phyloP scores from a whole-genome alignment of 2,329 filamentous ascomycete species.

The Epichloe gansuensis region DNA sequence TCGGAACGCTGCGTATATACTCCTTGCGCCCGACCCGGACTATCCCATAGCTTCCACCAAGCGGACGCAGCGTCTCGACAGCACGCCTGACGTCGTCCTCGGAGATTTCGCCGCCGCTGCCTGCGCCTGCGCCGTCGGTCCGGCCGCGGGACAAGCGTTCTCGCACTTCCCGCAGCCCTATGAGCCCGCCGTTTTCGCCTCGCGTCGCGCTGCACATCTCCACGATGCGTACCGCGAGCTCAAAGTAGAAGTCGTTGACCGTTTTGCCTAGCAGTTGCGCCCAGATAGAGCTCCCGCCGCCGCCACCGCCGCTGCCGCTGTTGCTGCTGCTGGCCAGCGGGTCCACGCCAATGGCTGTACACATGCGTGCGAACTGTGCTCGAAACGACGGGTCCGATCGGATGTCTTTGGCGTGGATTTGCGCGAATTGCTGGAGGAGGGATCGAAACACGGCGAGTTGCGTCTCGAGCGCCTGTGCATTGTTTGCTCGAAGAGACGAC shows the following conservation, averaged over 20 bases:
- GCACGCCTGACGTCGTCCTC: slow-evolving; percentile 90
- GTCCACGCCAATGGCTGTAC: slow-evolving; percentile 89
- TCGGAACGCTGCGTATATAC: slow-evolving; percentile 85
- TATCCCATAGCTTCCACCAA: slow-evolving; percentile 79
- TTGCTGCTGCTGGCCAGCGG: slow-evolving; percentile 52
- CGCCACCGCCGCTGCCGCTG: slow-evolving; percentile 16
- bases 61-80: slow-evolving; percentile 71
- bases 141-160: slow-evolving; percentile 61
- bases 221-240: slow-evolving; percentile 88
- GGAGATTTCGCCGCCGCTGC: slow-evolving; percentile 53
- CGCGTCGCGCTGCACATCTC: slow-evolving; percentile 81
- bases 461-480: slow-evolving; percentile 75
- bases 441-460: slow-evolving; percentile 95
- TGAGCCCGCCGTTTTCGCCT: slow-evolving; percentile 82
- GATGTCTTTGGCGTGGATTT: slow-evolving; percentile 91
- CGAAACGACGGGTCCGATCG: slow-evolving; percentile 90
- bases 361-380: slow-evolving; percentile 97
- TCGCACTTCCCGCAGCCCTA: slow-evolving; percentile 69
- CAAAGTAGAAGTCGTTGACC: slow-evolving; percentile 98
- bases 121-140: slow-evolving; percentile 54
- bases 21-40: slow-evolving; percentile 70
- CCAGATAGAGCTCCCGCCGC: slow-evolving; percentile 59
- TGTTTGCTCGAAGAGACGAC: slow-evolving; percentile 68
- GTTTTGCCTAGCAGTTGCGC: slow-evolving; percentile 80
- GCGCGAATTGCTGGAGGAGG: slow-evolving; percentile 84